A percentile compares a stretch with the other conserved stretches of the same genome.
These are phyloP conservation scores for Leccinum subtestaceum DNA, from an alignment of 768 basidiomycete genomes.

Conservation along the genomic window DNA sequence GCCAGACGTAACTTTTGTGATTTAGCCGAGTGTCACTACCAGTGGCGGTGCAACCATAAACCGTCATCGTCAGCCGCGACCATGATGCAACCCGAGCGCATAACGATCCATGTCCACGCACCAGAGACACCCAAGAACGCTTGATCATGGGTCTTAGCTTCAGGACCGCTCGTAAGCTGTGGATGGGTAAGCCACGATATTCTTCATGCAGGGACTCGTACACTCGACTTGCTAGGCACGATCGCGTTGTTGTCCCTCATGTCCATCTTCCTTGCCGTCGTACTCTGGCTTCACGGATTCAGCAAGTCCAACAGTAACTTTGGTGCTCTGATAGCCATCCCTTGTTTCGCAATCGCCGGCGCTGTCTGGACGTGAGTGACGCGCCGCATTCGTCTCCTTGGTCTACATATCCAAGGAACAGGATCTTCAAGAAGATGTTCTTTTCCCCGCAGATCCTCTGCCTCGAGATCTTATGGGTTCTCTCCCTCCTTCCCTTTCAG, in stretches of 20 bases:
- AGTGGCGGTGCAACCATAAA: not conserved
- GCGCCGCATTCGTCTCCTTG: not conserved
- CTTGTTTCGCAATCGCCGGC: slow-evolving; percentile 19
- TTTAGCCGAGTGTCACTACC: not conserved
- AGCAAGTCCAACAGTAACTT: slow-evolving; percentile 36
- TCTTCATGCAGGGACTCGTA: not conserved
- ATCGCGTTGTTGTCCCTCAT: slow-evolving; percentile 34
- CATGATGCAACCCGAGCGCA: slow-evolving; percentile 1
- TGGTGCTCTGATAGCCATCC: slow-evolving; percentile 41
- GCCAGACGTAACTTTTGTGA: not conserved
- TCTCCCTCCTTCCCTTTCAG: slow-evolving; percentile 50
- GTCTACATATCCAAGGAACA: slow-evolving; percentile 10
- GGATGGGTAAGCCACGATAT: slow-evolving; percentile 32
- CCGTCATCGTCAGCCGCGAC: slow-evolving; percentile 6
- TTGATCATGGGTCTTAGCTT: slow-evolving; percentile 42
- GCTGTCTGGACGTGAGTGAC: slow-evolving; percentile 32
- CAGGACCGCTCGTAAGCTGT: slow-evolving; percentile 39
- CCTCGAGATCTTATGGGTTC: slow-evolving; percentile 42
- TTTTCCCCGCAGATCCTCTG: slow-evolving; percentile 45
- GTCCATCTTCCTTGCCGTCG: slow-evolving; percentile 36
- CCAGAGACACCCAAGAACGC: not conserved
- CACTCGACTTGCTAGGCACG: slow-evolving; percentile 25
- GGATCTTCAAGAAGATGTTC: slow-evolving; percentile 28
- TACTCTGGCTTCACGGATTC: slow-evolving; percentile 33
- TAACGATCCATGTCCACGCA: not conserved